Evolutionary conservation across 1,284 basidiomycete species (phyloP), one percentile per base, ranked within the genome.

Genomic region (Calocybe gambosa): DNA sequence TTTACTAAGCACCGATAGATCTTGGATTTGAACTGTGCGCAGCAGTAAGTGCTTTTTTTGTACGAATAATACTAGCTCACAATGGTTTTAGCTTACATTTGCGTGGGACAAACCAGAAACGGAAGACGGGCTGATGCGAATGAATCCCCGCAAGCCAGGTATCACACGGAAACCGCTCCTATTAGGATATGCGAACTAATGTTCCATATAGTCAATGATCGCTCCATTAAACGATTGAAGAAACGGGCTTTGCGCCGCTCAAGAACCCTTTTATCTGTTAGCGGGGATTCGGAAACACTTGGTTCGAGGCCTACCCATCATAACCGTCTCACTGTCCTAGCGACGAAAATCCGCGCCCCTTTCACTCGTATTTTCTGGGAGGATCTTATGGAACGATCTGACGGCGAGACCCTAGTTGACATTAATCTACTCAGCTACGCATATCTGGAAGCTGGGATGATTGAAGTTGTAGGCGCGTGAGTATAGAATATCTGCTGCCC

Each of bases 41-140:
- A 42, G 82, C 80, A 42, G 78, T 80, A 61, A 52, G 76, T 63
- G 7, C 18, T 20, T 37, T 15, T 31, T 10, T 10, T 2, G 26
- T 18, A 18, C 41, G 34, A 34, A 38, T 10, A 26, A 33, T 7
- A 9, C n/a, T 50, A 21, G 57, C 25, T 16, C 36, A 9, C 38
- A 25, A 33, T 5, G 21, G 1, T 50, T 12, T 31, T 31, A 81
- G 77, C 67, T 85, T 16, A 80, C 80, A 0, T 85, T 85, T 50
- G 81, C 81, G 0, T 85, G 81, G 81, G 82, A 85, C 58, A 70
- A 78, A 54, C 79, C 82, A 0, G 81, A 85, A 59, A 78, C 79
- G 0, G 59, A 64, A 40, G 80, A 83, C 52, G 79, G 78, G 13
- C 61, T 85, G 21, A 85, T 85, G 82, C 73, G 78, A 20, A 69